Conservation (phyloP, 2,329 filamentous ascomycete genomes). For the Diaporthe australafricana region DNA sequence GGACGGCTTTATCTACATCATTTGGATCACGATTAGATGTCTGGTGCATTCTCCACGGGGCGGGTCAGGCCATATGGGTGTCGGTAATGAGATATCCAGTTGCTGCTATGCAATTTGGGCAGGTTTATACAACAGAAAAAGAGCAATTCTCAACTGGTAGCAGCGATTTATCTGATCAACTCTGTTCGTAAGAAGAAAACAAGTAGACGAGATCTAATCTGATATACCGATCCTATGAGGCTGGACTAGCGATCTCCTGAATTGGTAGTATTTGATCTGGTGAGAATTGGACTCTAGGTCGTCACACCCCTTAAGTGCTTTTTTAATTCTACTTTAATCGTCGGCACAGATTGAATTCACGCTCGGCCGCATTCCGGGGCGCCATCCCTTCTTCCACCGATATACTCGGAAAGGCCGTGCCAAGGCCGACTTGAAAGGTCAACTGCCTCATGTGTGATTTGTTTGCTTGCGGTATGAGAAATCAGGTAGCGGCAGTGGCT, state of each 20-base stretch:
- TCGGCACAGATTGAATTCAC: neutral
- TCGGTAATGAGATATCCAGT: neutral
- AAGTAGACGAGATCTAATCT: neutral
- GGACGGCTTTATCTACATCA: neutral
- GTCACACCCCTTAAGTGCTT: neutral
- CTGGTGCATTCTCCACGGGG: neutral
- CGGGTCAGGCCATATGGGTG: neutral
- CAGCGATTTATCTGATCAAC: neutral
- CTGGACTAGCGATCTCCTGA: no score
- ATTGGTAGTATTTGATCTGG: no score
- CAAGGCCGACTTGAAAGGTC: neutral
- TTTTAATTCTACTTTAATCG: neutral
- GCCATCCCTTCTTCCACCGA: neutral
- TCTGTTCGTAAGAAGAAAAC: neutral
- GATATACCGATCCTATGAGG: neutral
- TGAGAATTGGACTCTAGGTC: neutral
- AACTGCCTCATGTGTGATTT: no score
- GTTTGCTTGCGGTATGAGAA: neutral
- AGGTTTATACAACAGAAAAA: neutral
- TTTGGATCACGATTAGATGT: neutral
- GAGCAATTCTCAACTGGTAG: neutral
- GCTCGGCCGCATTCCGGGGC: neutral
- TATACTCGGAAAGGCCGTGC: neutral
- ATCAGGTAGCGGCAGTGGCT: constrained; percentile 21
- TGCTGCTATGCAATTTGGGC: neutral